Evolutionary conservation across 768 basidiomycete genomes (phyloP).

Genomic region (Russula compacta): DNA sequence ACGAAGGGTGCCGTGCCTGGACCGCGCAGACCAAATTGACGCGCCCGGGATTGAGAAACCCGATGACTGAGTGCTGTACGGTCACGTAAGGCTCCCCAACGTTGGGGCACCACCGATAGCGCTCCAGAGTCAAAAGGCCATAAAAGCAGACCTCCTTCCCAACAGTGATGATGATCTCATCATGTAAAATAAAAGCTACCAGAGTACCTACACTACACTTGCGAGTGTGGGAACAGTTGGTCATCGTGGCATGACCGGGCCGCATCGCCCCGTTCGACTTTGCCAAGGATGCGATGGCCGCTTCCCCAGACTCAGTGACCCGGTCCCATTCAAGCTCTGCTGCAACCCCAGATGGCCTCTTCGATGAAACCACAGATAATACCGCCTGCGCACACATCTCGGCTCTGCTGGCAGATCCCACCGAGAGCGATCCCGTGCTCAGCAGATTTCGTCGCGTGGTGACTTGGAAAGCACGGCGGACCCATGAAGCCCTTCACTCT

Average conservation of each 20-base stretch:
- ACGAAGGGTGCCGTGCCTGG: slow-evolving; percentile 1
- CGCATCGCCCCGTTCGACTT: not conserved
- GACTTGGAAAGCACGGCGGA: slow-evolving; percentile 43
- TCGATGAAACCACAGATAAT: slow-evolving; percentile 5
- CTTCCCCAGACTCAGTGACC: slow-evolving; percentile 11
- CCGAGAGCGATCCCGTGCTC: slow-evolving; percentile 26
- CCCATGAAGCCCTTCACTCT: slow-evolving; percentile 38
- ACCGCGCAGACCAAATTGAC: not conserved
- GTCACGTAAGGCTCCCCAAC: not conserved
- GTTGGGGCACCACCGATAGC: not conserved
- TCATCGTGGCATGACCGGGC: not conserved
- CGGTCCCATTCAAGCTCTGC: slow-evolving; percentile 10
- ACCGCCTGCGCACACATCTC: slow-evolving; percentile 35
- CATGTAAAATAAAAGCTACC: too few relatives aligned
- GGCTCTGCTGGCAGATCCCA: slow-evolving; percentile 29
- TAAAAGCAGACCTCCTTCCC: too few relatives aligned
- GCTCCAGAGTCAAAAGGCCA: too few relatives aligned
- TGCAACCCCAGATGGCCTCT: slow-evolving; percentile 7
- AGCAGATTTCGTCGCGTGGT: slow-evolving; percentile 46
- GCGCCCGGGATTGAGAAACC: not conserved
- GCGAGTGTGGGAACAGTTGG: not conserved
- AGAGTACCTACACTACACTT: too few relatives aligned
- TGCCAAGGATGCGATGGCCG: slow-evolving; percentile 9
- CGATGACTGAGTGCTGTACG: not conserved
- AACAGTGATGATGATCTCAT: too few relatives aligned